Evolutionary conservation across 192 early-diverging fungal genomes (phyloP).

Genomic region (Coemansia javaensis): DNA sequence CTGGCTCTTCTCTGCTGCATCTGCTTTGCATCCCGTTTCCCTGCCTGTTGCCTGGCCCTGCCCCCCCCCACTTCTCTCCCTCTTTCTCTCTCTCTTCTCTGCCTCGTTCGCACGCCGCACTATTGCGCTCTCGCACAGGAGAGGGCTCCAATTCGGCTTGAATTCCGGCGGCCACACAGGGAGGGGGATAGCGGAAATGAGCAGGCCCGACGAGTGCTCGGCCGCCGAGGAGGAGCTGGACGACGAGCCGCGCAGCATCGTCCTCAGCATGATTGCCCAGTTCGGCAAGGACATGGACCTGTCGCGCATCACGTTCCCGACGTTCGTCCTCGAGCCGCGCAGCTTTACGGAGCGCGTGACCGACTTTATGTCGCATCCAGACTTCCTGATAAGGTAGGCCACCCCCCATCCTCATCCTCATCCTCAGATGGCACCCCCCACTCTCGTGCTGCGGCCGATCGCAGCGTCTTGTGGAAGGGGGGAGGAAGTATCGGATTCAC

Average conservation of each 20-base stretch:
- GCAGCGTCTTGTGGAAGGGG: too few relatives aligned
- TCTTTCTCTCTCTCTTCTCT: too few relatives aligned
- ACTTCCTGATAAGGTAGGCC: constrained; percentile 70
- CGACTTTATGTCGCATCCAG: constrained; percentile 92
- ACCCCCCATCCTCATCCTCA: neutral
- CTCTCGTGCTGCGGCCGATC: too few relatives aligned
- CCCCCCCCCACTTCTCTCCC: too few relatives aligned
- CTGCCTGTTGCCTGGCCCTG: too few relatives aligned
- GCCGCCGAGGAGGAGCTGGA: constrained; percentile 76
- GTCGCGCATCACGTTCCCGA: constrained; percentile 88
- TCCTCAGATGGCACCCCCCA: neutral
- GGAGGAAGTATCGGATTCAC: too few relatives aligned
- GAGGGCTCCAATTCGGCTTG: too few relatives aligned
- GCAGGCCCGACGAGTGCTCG: constrained; percentile 14
- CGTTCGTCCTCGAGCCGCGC: constrained; percentile 90
- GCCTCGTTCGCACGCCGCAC: too few relatives aligned
- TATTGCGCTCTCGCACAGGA: too few relatives aligned
- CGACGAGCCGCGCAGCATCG: constrained; percentile 73
- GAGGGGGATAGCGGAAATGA: constrained; percentile 20
- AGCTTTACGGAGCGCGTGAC: constrained; percentile 93
- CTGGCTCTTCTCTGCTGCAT: too few relatives aligned
- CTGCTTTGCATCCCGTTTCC: too few relatives aligned
- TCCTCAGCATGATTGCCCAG: constrained; percentile 84
- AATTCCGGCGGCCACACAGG: too few relatives aligned
- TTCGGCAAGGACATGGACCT: constrained; percentile 87